phyloP scores from a whole-genome alignment of 176 grass and related monocot genomes.

The Urochloa ruziziensis region DNA sequence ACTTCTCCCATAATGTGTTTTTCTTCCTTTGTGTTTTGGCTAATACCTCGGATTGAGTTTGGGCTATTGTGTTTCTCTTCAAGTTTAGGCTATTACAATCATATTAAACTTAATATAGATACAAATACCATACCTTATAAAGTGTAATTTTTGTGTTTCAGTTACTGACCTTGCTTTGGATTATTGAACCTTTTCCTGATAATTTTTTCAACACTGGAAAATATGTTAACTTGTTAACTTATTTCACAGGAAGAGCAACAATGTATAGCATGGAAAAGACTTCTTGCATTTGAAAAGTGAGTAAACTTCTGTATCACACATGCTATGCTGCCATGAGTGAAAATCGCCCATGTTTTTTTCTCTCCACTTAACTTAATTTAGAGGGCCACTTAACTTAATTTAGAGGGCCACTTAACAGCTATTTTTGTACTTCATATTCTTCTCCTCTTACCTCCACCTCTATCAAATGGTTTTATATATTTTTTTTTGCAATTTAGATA shows the following conservation, averaged over 20 bases:
- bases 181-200: slow-evolving; percentile 6
- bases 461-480: neutral
- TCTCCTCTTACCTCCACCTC: neutral
- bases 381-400: neutral
- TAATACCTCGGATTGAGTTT: neutral
- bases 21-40: neutral
- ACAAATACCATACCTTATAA: neutral
- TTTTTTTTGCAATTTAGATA: neutral
- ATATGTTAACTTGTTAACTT: slow-evolving; percentile 29
- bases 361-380: neutral
- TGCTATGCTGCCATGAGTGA: slow-evolving; percentile 2
- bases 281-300: slow-evolving; percentile 94
- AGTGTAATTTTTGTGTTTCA: slow-evolving; percentile 7
- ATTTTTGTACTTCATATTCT: slow-evolving; percentile 8
- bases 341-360: neutral
- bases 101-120: neutral
- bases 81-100: neutral
- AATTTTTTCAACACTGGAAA: slow-evolving; percentile 3
- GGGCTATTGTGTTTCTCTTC: slow-evolving; percentile 7
- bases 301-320: slow-evolving; percentile 31
- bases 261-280: slow-evolving; percentile 88
- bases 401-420: neutral
- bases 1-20: slow-evolving; percentile 11
- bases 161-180: slow-evolving; percentile 30
- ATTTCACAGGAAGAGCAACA: slow-evolving; percentile 86